Conservation (phyloP, 75 land plant species). For the Cupressus sempervirens region DNA sequence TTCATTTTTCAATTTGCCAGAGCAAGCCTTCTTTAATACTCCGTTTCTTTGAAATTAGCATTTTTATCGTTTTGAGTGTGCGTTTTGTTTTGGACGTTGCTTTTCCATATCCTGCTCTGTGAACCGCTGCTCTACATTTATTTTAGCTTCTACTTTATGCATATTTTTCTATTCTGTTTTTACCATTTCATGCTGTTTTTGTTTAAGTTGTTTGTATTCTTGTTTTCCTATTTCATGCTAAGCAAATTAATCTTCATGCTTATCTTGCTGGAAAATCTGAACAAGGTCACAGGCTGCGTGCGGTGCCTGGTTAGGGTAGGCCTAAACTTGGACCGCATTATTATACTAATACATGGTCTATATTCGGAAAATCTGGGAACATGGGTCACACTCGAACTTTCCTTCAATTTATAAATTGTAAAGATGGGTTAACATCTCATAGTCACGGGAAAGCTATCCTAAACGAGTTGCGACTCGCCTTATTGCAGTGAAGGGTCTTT, state of each 20-base stretch:
- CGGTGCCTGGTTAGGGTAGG: background rate
- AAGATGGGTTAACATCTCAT: background rate
- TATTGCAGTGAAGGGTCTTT: background rate
- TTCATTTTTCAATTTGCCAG: background rate
- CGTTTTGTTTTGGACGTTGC: background rate
- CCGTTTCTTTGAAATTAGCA: background rate
- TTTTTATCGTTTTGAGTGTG: background rate
- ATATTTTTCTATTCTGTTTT: no score
- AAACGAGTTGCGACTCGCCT: background rate
- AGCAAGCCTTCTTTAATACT: background rate
- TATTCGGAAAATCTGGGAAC: background rate
- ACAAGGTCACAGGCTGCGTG: background rate
- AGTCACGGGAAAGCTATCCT: background rate
- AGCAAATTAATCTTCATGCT: no score
- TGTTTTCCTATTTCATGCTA: no score
- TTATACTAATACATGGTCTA: background rate
- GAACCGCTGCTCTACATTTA: background rate
- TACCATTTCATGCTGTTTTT: no score
- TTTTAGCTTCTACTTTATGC: background rate
- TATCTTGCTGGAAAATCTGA: background rate
- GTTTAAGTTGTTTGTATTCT: no score
- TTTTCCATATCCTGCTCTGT: background rate
- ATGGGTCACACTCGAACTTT: background rate
- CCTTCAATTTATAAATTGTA: background rate
- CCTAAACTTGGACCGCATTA: background rate